Conservation (phyloP, 805 yeast genomes). For the Ogataea angusta region DNA sequence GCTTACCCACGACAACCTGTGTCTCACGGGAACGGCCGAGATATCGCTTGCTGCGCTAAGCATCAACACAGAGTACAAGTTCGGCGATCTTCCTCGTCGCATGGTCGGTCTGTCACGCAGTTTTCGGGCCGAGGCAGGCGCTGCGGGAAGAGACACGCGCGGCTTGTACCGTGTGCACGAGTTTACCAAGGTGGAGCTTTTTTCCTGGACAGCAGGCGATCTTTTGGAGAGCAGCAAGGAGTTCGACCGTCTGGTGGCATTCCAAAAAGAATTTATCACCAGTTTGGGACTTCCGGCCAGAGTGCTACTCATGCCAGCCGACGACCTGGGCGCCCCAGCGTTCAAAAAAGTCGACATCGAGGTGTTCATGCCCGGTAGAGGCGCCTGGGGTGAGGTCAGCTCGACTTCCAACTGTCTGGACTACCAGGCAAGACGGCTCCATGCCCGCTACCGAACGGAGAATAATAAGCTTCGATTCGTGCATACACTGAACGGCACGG, state of each 20-base stretch:
- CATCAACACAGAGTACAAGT: conserved; percentile 39
- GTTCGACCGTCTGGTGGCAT: conserved; percentile 55
- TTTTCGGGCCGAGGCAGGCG: conserved; percentile 96
- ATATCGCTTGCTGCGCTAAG: conserved; percentile 85
- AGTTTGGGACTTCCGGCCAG: conserved; percentile 77
- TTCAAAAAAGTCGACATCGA: conserved; percentile 88
- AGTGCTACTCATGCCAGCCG: conserved; percentile 82
- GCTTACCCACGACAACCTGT: conserved; percentile 45
- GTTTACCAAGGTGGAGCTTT: conserved; percentile 90
- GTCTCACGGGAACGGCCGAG: conserved; percentile 93
- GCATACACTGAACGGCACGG: conserved; percentile 92
- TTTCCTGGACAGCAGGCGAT: conserved; percentile 58
- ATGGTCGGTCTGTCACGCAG: conserved; percentile 81
- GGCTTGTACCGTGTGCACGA: conserved; percentile 96
- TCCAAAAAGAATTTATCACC: conserved; percentile 62
- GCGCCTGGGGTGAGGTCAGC: conserved; percentile 86
- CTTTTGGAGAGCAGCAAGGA: conserved; percentile 39
- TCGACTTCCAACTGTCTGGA: conserved; percentile 92
- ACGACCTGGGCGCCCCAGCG: conserved; percentile 94
- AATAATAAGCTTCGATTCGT: conserved; percentile 46
- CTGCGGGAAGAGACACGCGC: conserved; percentile 87
- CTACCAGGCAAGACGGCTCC: conserved; percentile 81
- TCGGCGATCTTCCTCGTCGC: conserved; percentile 47
- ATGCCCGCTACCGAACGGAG: conserved; percentile 50
- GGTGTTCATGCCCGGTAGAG: conserved; percentile 98